Conservation (phyloP, 2,329 filamentous ascomycete genomes). For the Hypoxylon sp. region DNA sequence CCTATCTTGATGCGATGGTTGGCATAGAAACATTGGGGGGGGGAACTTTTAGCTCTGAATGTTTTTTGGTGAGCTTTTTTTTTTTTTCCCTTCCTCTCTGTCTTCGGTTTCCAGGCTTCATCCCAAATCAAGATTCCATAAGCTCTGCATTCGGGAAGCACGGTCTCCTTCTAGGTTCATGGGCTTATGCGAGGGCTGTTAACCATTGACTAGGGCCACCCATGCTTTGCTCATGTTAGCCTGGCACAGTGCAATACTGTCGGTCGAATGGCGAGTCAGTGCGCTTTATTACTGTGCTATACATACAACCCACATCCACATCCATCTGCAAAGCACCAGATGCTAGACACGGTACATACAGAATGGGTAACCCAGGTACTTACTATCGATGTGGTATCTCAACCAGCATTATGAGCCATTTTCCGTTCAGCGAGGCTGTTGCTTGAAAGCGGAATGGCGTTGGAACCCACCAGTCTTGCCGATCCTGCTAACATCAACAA, state of each 20-base stretch:
- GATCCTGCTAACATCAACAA: conserved; percentile 41
- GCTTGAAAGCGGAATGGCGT: conserved; percentile 38
- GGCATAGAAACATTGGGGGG: conserved; percentile 10
- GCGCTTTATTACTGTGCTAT: conserved; percentile 42
- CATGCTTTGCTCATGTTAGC: conserved; percentile 35
- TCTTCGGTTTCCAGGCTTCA: conserved; percentile 24
- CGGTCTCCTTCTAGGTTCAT: conserved; percentile 35
- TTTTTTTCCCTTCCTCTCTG: conserved; percentile 30
- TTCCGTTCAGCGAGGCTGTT: conserved; percentile 39
- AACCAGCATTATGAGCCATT: conserved; percentile 47
- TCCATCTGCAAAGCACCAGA: conserved; percentile 38
- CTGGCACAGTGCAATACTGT: conserved; percentile 33
- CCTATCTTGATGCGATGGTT: conserved; percentile 18
- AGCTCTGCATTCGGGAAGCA: conserved; percentile 47
- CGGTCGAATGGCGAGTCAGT: conserved; percentile 34
- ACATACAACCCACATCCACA: conserved; percentile 31
- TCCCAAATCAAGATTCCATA: conserved; percentile 46
- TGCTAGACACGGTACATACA: conserved; percentile 44
- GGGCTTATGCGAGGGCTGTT: conserved; percentile 45
- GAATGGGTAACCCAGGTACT: conserved; percentile 43
- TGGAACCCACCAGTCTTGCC: conserved; percentile 40
- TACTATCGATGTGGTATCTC: conserved; percentile 13
- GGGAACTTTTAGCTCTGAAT: conserved; percentile 28
- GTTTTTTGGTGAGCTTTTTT: conserved; percentile 41
- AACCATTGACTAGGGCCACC: conserved; percentile 39